Evolutionary conservation across 495 filamentous ascomycete species (phyloP).

Genomic region (Daldinia decipiens): DNA sequence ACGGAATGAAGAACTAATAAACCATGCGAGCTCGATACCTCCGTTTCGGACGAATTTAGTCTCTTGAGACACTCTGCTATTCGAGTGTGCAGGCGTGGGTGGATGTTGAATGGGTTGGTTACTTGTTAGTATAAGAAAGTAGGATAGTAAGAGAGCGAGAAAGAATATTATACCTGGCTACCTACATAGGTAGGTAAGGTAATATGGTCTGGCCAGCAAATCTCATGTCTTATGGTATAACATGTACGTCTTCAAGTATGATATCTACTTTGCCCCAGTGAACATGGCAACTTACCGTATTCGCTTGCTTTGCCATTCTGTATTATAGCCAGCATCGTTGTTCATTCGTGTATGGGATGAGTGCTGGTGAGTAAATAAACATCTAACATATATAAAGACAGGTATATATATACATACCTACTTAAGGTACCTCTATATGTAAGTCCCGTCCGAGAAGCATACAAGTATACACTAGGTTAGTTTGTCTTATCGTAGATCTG

Average conservation of each 20-base stretch:
- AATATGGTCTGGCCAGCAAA: no score
- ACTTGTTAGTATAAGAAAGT: neutral
- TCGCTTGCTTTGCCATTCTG: neutral
- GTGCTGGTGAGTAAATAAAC: no score
- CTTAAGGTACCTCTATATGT: no score
- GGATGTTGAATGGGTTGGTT: neutral
- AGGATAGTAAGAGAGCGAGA: neutral
- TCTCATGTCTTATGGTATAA: no score
- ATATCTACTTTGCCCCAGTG: neutral
- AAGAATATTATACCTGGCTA: neutral
- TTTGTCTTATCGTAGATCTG: neutral
- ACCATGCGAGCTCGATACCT: neutral
- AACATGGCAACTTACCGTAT: neutral
- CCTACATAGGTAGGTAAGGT: neutral
- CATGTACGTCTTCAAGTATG: no score
- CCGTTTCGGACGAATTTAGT: neutral
- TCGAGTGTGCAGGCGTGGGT: neutral
- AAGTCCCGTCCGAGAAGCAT: neutral
- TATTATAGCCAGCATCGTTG: neutral
- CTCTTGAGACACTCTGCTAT: neutral
- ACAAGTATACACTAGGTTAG: no score
- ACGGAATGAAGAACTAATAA: neutral
- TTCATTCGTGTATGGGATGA: no score
- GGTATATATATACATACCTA: no score
- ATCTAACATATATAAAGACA: no score